These are phyloP conservation scores for Acacia concinna DNA, from an alignment of 331 rosid genomes.

Conservation along the genomic window DNA sequence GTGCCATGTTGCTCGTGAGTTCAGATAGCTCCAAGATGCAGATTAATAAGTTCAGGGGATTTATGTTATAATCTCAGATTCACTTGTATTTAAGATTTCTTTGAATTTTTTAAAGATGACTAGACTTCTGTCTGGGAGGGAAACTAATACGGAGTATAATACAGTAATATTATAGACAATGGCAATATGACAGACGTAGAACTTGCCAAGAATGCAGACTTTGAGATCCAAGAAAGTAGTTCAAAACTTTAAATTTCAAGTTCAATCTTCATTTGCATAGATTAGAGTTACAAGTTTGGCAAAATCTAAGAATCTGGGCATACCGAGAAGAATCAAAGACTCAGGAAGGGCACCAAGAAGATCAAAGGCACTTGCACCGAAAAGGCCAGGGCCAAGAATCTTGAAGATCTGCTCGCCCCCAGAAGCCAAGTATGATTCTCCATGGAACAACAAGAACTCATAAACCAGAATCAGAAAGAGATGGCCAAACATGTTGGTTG, in stretches of 20 bases:
- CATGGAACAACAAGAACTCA: constrained; percentile 53
- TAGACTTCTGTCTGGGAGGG: background rate
- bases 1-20: background rate
- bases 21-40: background rate
- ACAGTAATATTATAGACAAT: background rate
- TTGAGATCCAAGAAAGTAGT: background rate
- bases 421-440: constrained; percentile 47
- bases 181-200: background rate
- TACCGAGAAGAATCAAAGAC: constrained; percentile 56
- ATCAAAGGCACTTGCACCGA: constrained; percentile 56
- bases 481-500: constrained; percentile 41
- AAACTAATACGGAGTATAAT: background rate
- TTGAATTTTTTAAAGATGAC: background rate
- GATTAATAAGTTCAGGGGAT: background rate
- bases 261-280: background rate
- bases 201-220: background rate
- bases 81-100: background rate
- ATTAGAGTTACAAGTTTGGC: background rate
- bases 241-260: background rate
- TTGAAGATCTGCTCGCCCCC: constrained; percentile 55
- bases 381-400: constrained; percentile 63
- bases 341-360: constrained; percentile 62
- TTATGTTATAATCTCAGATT: background rate
- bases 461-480: constrained; percentile 53
- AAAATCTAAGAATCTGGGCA: background rate